Percentiles rank a stretch among this genome's conserved stretches.
phyloP scores from a whole-genome alignment of 345 rosid species.

The Hibiscus mutabilis region DNA sequence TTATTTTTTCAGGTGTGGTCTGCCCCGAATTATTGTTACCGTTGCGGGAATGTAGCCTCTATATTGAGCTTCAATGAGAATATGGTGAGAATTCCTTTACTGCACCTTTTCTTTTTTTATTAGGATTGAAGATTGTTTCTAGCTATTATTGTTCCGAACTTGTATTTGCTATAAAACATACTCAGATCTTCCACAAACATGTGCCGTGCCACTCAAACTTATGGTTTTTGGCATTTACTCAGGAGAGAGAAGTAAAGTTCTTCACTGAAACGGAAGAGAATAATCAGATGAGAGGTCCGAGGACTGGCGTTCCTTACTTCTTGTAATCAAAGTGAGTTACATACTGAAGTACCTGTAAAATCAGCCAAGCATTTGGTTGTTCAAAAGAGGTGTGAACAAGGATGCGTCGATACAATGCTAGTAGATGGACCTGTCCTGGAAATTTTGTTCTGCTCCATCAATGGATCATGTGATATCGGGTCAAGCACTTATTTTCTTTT shows the following conservation, averaged over 20 bases:
- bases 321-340: slow-evolving; percentile 32
- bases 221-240: background rate
- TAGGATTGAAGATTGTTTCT: background rate
- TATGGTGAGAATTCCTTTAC: slow-evolving; percentile 73
- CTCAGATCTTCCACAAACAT: background rate
- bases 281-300: slow-evolving; percentile 99
- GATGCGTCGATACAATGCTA: background rate
- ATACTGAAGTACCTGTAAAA: background rate
- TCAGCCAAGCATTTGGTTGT: background rate
- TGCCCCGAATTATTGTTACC: slow-evolving; percentile 98
- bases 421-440: background rate
- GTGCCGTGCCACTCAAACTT: background rate
- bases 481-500: too few species aligned
- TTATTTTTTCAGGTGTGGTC: slow-evolving; percentile 81
- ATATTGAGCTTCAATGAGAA: slow-evolving; percentile 96
- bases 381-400: background rate
- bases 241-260: slow-evolving; percentile 98
- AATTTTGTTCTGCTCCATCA: background rate
- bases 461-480: background rate
- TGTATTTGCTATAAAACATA: background rate
- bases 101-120: background rate
- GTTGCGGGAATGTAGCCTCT: slow-evolving; percentile 99
- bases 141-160: background rate
- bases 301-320: slow-evolving; percentile 97
- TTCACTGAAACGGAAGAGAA: slow-evolving; percentile 99